A percentile compares a stretch with the other conserved stretches of the same genome.
phyloP scores from a whole-genome alignment of 1,284 basidiomycete genomes.

The Ustilago nuda region DNA sequence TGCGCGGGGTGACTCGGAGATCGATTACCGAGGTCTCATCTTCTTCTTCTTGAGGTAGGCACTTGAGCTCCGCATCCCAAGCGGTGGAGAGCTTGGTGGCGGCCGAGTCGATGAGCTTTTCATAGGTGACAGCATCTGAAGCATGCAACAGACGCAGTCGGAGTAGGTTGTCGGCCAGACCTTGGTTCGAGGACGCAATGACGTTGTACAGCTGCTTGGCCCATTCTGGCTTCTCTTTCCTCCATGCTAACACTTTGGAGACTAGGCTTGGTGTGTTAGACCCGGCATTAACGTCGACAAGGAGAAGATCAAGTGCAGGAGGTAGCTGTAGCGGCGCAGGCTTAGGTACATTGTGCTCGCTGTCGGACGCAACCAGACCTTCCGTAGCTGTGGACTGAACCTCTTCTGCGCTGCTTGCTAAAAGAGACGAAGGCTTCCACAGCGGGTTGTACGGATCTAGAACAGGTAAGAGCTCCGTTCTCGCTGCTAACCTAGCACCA shows the following conservation, averaged over 20 bases:
- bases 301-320: conserved; percentile 58
- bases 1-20: conserved; percentile 22
- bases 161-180: conserved; percentile 62
- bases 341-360: conserved; percentile 18
- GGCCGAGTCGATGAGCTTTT: conserved; percentile 65
- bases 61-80: conserved; percentile 44
- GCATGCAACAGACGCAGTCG: conserved; percentile 53
- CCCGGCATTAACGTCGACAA: conserved; percentile 68
- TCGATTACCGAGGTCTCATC: conserved; percentile 14
- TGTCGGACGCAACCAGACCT: conserved; percentile 38
- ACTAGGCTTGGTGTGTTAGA: conserved; percentile 67
- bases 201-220: conserved; percentile 64
- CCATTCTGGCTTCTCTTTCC: conserved; percentile 63
- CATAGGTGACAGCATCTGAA: conserved; percentile 56
- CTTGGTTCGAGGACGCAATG: conserved; percentile 61
- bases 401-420: neutral
- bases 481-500: conserved; percentile 15
- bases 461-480: conserved; percentile 40
- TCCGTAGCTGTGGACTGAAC: conserved; percentile 58
- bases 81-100: conserved; percentile 36
- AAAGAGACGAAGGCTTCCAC: conserved; percentile 59
- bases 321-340: conserved; percentile 65
- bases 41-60: conserved; percentile 18
- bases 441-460: conserved; percentile 60
- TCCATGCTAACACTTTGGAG: conserved; percentile 63